These are phyloP conservation scores for Viola odorata DNA, from an alignment of 345 rosid species.

Conservation along the genomic window DNA sequence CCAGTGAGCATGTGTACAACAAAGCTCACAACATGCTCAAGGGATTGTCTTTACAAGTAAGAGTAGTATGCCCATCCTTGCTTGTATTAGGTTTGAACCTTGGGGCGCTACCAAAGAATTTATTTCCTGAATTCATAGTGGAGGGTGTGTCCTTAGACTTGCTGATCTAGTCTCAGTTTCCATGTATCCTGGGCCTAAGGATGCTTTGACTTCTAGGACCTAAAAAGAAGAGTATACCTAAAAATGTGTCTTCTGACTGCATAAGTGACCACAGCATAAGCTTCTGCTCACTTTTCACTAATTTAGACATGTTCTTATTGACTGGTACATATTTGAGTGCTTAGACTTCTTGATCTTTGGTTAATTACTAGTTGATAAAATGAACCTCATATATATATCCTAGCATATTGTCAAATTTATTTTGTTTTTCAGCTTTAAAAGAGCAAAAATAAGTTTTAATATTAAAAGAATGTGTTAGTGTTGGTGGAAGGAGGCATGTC, in stretches of 20 bases:
- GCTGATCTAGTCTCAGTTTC: no score
- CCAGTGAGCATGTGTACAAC: no score
- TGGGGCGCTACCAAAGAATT: no score
- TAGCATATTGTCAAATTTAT: neutral
- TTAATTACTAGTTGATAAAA: neutral
- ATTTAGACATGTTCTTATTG: neutral
- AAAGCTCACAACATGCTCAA: no score
- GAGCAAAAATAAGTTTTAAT: neutral
- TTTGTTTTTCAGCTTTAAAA: neutral
- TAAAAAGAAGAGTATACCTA: neutral
- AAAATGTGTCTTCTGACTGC: neutral
- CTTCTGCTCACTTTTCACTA: neutral
- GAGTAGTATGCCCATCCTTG: no score
- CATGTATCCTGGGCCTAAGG: no score
- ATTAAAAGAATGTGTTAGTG: neutral
- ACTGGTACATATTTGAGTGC: neutral
- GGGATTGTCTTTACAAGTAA: no score
- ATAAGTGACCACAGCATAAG: neutral
- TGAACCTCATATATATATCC: no score
- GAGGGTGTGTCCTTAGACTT: no score
- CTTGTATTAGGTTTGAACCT: no score
- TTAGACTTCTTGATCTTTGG: neutral
- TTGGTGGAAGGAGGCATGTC: neutral
- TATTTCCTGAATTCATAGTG: no score
- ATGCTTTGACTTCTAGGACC: no score